Evolutionary conservation across 176 grass and related monocot species (phyloP), one percentile per base, ranked within the genome.

Genomic region (Dactylis glomerata): DNA sequence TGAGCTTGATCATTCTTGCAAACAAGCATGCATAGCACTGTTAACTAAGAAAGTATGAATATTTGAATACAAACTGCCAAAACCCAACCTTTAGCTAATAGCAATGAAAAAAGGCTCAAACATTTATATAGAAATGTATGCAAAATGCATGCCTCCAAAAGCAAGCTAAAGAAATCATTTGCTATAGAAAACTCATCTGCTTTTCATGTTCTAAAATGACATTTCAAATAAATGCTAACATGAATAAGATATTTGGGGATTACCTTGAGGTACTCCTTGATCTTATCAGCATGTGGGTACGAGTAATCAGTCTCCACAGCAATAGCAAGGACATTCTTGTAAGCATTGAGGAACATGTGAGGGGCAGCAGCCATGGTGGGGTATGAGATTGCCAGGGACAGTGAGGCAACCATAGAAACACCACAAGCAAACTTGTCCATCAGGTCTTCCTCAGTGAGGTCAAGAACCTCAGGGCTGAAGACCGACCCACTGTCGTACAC

Each of bases 221-320:
- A 70, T 6, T 15, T 57, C 6, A 13, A 0, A 20, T 20, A 67
- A 36, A 1, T 0, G n/a, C 2, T 24, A 45, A 2, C 0, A 20
- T 19, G 5, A 38, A 63, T 31, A 5, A 72, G 64, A 34, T 10
- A 37, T 36, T 31, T 0, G 3, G 42, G 23, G 50, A 3, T 78
- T 84, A 96, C 93, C 88, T 93, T 96, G 24, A 96, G 87, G 84
- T 91, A 96, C 73, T 96, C 94, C 91, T 96, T 96, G 77, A 96
- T 85, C 83, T 93, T 64, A 28, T 96, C 94, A n/a, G 94, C 94
- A 31, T 93, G 88, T 5, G 91, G 86, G 64, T 92, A 93, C 0
- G 88, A 87, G 89, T 93, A 96, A 27, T 96, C 91, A 0, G 94
- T 96, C 58, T 93, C 94, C 85, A 96, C 76, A 15, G 94, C 94